phyloP scores from a whole-genome alignment of 768 basidiomycete genomes.

The Xerocomellus chrysenteron region DNA sequence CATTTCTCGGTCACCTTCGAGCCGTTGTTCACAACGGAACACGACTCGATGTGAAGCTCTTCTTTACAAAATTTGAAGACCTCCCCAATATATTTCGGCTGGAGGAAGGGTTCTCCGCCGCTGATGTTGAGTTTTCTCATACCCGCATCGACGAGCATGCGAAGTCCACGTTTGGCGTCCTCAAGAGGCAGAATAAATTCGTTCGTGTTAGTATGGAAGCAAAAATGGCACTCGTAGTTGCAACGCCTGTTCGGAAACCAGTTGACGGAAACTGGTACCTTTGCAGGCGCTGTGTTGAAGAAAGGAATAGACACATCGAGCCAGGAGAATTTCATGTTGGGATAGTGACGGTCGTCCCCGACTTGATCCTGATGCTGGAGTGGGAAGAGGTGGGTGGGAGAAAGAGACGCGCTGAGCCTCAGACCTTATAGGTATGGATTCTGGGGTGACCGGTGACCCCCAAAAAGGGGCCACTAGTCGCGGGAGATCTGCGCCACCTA shows the following conservation, averaged over 20 bases:
- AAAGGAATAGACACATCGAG: conserved; percentile 19
- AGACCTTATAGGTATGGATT: background rate
- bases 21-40: conserved; percentile 35
- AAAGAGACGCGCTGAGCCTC: background rate
- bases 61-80: conserved; percentile 39
- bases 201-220: conserved; percentile 42
- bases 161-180: conserved; percentile 35
- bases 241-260: conserved; percentile 28
- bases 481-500: too few relatives aligned
- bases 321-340: conserved; percentile 15
- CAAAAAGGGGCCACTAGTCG: too few relatives aligned
- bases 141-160: conserved; percentile 32
- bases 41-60: conserved; percentile 36
- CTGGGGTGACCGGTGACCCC: too few relatives aligned
- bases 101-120: conserved; percentile 39
- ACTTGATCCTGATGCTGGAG: background rate
- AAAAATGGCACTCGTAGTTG: conserved; percentile 42
- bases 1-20: conserved; percentile 44
- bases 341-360: background rate
- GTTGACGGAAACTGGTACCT: conserved; percentile 25
- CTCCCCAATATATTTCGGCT: conserved; percentile 39
- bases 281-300: conserved; percentile 5
- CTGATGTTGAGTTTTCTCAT: conserved; percentile 40
- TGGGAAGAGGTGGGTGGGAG: background rate
- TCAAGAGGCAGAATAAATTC: conserved; percentile 35